Evolutionary conservation across 805 yeast genomes (phyloP).

Genomic region (Ogataea minuta): DNA sequence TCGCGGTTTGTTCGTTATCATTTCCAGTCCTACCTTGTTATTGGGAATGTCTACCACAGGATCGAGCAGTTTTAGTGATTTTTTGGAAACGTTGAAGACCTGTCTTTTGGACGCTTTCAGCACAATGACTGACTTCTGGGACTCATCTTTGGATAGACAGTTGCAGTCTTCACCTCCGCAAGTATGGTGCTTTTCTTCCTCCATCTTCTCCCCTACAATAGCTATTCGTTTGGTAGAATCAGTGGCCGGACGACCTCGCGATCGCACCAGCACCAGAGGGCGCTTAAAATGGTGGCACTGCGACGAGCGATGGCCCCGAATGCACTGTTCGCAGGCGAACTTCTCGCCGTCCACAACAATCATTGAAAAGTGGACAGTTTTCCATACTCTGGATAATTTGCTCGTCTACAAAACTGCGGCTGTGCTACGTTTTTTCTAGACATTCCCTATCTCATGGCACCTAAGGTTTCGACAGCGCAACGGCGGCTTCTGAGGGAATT

Average conservation of each 20-base stretch:
- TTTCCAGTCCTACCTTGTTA: conserved; percentile 31
- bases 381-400: conserved; percentile 12
- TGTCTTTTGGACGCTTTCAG: conserved; percentile 36
- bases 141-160: conserved; percentile 2
- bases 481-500: conserved; percentile 84
- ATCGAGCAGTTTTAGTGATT: conserved; percentile 32
- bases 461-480: conserved; percentile 55
- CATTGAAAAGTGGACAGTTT: conserved; percentile 40
- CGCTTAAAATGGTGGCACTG: conserved; percentile 79
- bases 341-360: conserved; percentile 75
- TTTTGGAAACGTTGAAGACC: conserved; percentile 36
- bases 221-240: conserved; percentile 60
- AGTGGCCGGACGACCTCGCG: conserved; percentile 82
- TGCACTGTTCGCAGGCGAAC: conserved; percentile 83
- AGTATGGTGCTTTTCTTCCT: background rate
- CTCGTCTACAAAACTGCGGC: conserved; percentile 13
- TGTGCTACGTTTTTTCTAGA: background rate
- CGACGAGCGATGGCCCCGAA: conserved; percentile 89
- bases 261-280: conserved; percentile 79
- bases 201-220: conserved; percentile 44
- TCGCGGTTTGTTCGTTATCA: conserved; percentile 26
- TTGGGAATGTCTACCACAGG: conserved; percentile 36
- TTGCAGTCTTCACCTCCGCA: conserved; percentile 8
- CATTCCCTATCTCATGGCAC: conserved; percentile 18
- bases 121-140: conserved; percentile 28